phyloP scores from a whole-genome alignment of 2,329 filamentous ascomycete species.

The Allantophomopsis cytisporea region DNA sequence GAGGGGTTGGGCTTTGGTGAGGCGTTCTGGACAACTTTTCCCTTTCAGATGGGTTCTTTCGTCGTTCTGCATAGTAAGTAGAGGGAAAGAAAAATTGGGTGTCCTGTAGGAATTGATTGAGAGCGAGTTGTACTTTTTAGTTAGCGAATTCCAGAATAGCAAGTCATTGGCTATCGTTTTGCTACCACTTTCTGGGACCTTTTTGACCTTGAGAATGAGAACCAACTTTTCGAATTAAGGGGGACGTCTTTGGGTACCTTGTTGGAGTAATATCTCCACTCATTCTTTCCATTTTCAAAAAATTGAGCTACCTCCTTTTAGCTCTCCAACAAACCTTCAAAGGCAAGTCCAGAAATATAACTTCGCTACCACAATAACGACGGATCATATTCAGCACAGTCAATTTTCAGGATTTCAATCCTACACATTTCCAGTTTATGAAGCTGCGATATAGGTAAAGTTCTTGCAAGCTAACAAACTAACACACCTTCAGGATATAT shows the following conservation, averaged over 20 bases:
- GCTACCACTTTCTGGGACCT: background rate
- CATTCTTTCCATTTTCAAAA: background rate
- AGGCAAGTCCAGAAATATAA: too few relatives aligned
- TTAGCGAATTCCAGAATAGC: background rate
- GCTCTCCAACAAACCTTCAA: too few relatives aligned
- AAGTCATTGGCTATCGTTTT: background rate
- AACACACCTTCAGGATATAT: too few relatives aligned
- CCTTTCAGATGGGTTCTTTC: background rate
- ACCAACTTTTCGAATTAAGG: background rate
- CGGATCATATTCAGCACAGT: too few relatives aligned
- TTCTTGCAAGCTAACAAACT: too few relatives aligned
- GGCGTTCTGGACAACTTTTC: background rate
- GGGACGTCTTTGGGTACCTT: background rate
- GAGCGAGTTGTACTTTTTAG: background rate
- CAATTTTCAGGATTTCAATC: too few relatives aligned
- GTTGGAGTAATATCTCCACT: background rate
- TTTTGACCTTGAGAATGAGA: background rate
- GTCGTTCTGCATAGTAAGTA: background rate
- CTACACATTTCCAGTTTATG: too few relatives aligned
- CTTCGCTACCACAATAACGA: too few relatives aligned
- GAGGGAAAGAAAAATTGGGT: background rate
- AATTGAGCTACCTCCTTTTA: too few relatives aligned
- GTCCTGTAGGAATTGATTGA: background rate
- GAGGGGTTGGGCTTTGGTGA: slow-evolving; percentile 1
- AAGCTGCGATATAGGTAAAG: too few relatives aligned